Evolutionary conservation across 148 eudicot species (phyloP).

Genomic region (Chenopodium suecicum): DNA sequence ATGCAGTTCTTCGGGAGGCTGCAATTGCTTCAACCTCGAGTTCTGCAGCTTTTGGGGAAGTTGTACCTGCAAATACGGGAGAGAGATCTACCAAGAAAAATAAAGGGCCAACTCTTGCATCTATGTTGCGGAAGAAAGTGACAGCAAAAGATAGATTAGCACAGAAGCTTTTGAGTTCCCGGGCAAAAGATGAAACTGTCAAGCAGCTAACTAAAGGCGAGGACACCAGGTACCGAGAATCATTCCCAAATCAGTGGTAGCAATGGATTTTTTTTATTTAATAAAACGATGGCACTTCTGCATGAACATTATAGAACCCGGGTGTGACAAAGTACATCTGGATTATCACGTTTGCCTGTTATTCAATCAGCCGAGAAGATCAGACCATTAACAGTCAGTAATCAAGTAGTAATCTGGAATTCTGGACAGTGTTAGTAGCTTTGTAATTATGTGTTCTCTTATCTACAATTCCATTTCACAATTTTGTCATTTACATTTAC

Average conservation of each 20-base stretch:
- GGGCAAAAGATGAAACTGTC: conserved; percentile 52
- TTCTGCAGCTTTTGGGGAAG: conserved; percentile 55
- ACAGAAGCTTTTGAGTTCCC: conserved; percentile 57
- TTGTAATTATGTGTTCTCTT: not conserved
- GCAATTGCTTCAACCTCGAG: conserved; percentile 71
- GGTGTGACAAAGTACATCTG: not conserved
- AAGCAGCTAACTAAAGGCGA: conserved; percentile 59
- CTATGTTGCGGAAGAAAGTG: conserved; percentile 90
- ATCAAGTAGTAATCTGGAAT: not conserved
- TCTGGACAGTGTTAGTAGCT: not conserved
- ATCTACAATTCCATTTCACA: not conserved
- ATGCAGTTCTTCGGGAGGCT: conserved; percentile 68
- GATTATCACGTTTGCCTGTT: conserved; percentile 7
- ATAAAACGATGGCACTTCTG: not conserved
- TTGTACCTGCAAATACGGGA: conserved; percentile 22
- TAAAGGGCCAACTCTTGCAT: conserved; percentile 67
- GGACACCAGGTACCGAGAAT: conserved; percentile 63
- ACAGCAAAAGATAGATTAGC: conserved; percentile 74
- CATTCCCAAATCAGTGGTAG: conserved; percentile 82
- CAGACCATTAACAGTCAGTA: not conserved
- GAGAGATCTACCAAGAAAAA: conserved; percentile 34
- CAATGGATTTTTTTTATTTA: not conserved
- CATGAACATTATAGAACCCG: not conserved
- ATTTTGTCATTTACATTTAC: not conserved
- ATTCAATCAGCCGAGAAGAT: not conserved